These are phyloP conservation scores for Pichia terricola DNA, from an alignment of 1,139 yeast species.

Conservation along the genomic window DNA sequence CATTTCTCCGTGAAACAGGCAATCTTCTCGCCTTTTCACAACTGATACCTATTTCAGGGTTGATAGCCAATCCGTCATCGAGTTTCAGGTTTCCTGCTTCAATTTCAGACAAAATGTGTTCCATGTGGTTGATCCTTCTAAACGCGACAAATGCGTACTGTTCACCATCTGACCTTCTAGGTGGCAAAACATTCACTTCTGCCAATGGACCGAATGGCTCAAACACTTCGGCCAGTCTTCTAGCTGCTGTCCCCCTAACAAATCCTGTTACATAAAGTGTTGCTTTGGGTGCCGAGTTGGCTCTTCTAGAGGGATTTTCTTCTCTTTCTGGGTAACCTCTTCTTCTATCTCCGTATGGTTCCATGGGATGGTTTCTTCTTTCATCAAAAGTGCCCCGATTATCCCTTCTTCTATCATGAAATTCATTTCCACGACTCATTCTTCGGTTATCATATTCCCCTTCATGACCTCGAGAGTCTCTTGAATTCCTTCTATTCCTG, in stretches of 20 bases:
- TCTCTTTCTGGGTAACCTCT: neutral
- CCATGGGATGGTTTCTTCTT: neutral
- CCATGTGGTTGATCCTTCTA: slow-evolving; percentile 50
- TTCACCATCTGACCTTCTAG: slow-evolving; percentile 52
- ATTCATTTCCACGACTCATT: neutral
- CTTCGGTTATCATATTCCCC: no score
- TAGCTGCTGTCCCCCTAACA: slow-evolving; percentile 49
- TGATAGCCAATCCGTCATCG: slow-evolving; percentile 28
- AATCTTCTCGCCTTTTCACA: slow-evolving; percentile 52
- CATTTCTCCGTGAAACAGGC: slow-evolving; percentile 29
- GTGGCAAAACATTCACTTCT: slow-evolving; percentile 64
- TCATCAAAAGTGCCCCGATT: no score
- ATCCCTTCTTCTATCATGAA: neutral
- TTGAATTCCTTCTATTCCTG: no score
- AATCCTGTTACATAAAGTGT: slow-evolving; percentile 35
- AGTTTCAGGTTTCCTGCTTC: slow-evolving; percentile 29
- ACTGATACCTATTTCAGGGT: slow-evolving; percentile 32
- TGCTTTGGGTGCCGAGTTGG: slow-evolving; percentile 12
- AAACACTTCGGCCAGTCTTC: slow-evolving; percentile 58
- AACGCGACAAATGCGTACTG: slow-evolving; percentile 71
- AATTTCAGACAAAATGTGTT: slow-evolving; percentile 45
- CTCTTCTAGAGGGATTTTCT: neutral
- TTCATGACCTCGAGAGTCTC: no score
- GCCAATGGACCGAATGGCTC: slow-evolving; percentile 61
- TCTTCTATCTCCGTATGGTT: neutral